Evolutionary conservation across 495 filamentous ascomycete species (phyloP).

Genomic region (Aspergillus leporis): DNA sequence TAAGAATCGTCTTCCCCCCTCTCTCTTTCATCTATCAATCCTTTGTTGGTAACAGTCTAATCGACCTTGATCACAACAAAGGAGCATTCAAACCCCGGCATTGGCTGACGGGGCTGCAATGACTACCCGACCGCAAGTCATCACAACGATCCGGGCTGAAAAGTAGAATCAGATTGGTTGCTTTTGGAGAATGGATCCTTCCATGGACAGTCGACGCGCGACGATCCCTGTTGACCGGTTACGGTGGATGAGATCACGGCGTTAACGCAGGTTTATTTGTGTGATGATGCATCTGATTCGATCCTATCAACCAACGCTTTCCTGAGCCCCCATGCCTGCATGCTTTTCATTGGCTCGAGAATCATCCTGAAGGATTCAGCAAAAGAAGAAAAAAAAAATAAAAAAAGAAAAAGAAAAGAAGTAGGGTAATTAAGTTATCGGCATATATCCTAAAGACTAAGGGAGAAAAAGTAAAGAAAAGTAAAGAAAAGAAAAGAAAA

Average conservation of each 20-base stretch:
- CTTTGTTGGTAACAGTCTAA: not conserved
- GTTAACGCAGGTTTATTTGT: conserved; percentile 13
- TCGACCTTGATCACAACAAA: not conserved
- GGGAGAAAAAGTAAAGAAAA: not conserved
- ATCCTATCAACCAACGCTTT: not conserved
- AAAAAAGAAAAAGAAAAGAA: not conserved
- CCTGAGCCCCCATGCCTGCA: not conserved
- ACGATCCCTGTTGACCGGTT: conserved; percentile 6
- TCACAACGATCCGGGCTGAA: not conserved
- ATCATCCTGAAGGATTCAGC: not conserved
- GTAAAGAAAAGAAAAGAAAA: too few relatives aligned
- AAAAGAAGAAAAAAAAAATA: not conserved
- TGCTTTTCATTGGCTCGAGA: not conserved
- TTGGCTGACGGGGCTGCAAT: not conserved
- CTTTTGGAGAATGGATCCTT: not conserved
- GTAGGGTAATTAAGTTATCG: not conserved
- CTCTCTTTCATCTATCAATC: too few relatives aligned
- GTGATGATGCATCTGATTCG: conserved; percentile 22
- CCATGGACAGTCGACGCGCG: conserved; percentile 2
- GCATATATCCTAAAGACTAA: not conserved
- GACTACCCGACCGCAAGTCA: not conserved
- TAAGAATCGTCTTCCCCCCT: not conserved
- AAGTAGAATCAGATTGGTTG: not conserved
- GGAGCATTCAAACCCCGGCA: not conserved
- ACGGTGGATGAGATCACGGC: conserved; percentile 18